phyloP scores from a whole-genome alignment of 441 rosid species.

The Corymbia calophylla region DNA sequence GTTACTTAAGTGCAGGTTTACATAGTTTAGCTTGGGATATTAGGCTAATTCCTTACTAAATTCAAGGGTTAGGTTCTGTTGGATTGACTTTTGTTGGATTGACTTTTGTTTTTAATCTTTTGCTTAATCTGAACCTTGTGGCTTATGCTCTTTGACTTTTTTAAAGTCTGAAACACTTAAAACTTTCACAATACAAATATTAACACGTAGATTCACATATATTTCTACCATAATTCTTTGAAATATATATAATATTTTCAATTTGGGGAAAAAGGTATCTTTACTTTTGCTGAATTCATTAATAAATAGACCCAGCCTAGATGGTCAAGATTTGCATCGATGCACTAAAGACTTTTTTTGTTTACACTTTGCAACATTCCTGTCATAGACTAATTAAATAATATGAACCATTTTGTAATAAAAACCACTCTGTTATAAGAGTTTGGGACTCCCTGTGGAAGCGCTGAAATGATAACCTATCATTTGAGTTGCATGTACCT shows the following conservation, averaged over 20 bases:
- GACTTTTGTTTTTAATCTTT: background rate
- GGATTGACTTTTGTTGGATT: background rate
- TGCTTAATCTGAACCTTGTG: background rate
- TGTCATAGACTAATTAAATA: background rate
- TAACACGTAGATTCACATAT: background rate
- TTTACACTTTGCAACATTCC: background rate
- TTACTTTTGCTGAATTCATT: background rate
- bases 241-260: background rate
- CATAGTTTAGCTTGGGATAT: background rate
- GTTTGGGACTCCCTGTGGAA: background rate
- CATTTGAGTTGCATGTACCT: background rate
- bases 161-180: background rate
- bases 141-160: background rate
- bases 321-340: background rate
- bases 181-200: background rate
- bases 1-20: background rate
- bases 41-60: background rate
- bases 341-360: background rate
- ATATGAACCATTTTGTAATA: background rate
- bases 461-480: background rate
- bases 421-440: background rate
- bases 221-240: background rate
- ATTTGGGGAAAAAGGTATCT: background rate
- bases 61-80: background rate
- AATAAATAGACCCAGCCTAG: background rate